phyloP scores from a whole-genome alignment of 1,284 basidiomycete genomes.

The Athelia sp. region DNA sequence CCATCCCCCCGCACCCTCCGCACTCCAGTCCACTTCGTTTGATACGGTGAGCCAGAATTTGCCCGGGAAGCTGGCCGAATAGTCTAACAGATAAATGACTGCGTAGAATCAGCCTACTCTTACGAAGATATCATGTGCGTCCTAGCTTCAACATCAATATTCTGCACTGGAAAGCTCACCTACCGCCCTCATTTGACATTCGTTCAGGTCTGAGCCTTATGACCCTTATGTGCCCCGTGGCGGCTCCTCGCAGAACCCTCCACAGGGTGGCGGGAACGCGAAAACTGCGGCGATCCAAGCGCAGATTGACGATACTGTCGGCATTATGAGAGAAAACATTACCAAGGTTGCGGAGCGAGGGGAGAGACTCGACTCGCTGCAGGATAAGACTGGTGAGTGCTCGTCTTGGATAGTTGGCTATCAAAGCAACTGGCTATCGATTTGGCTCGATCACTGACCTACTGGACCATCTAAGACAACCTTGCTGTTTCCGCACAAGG shows the following conservation, averaged over 20 bases:
- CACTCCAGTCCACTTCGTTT: slow-evolving; percentile 20
- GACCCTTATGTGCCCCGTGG: slow-evolving; percentile 90
- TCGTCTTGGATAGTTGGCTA: slow-evolving; percentile 4
- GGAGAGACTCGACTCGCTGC: slow-evolving; percentile 89
- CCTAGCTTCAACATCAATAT: background rate
- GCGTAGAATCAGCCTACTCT: slow-evolving; percentile 10
- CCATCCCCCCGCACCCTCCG: slow-evolving; percentile 22
- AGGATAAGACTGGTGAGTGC: slow-evolving; percentile 93
- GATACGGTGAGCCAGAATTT: slow-evolving; percentile 27
- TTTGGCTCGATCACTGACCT: slow-evolving; percentile 2
- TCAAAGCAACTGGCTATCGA: background rate
- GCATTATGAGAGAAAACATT: slow-evolving; percentile 98
- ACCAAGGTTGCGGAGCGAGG: slow-evolving; percentile 94
- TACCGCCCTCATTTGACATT: slow-evolving; percentile 9
- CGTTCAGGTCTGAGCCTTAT: slow-evolving; percentile 82
- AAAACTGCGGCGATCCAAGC: slow-evolving; percentile 92
- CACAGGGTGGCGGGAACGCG: slow-evolving; percentile 53
- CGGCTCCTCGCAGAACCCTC: slow-evolving; percentile 57
- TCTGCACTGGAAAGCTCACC: slow-evolving; percentile 7
- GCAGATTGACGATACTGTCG: slow-evolving; percentile 93
- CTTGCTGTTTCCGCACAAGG: slow-evolving; percentile 98
- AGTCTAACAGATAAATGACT: background rate
- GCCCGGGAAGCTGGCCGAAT: slow-evolving; percentile 8
- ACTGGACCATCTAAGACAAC: slow-evolving; percentile 53
- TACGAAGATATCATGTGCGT: slow-evolving; percentile 34